These are phyloP conservation scores for Tetratostichococcus sp. DNA, from an alignment of 139 green algal genomes.

Conservation along the genomic window DNA sequence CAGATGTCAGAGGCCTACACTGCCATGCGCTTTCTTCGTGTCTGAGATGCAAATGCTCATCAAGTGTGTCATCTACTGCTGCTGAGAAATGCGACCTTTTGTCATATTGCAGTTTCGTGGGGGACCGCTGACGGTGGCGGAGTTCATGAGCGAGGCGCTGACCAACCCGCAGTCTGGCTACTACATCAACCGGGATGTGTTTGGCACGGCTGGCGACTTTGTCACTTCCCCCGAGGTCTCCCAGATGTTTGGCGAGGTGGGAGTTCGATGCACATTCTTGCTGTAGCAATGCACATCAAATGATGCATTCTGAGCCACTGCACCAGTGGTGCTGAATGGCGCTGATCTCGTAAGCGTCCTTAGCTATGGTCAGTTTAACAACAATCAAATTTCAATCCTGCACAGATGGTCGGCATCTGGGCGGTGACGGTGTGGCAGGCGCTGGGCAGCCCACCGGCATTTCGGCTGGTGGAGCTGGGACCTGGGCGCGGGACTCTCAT, in stretches of 20 bases:
- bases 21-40: background rate
- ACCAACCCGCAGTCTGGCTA: slow-evolving; percentile 78
- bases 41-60: background rate
- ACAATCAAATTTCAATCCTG: no score
- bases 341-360: no score
- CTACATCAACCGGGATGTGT: slow-evolving; percentile 84
- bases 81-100: no score
- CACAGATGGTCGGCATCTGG: slow-evolving; percentile 94
- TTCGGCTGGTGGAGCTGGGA: slow-evolving; percentile 90
- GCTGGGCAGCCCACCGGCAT: slow-evolving; percentile 62
- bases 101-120: slow-evolving; percentile 74
- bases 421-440: slow-evolving; percentile 75
- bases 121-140: slow-evolving; percentile 82
- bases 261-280: background rate
- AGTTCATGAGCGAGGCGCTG: slow-evolving; percentile 80
- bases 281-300: no score
- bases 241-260: slow-evolving; percentile 95
- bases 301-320: no score
- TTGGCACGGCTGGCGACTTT: slow-evolving; percentile 90
- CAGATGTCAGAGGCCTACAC: no score
- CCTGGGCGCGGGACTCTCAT: slow-evolving; percentile 93
- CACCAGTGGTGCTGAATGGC: no score
- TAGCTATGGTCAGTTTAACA: no score
- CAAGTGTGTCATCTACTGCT: background rate
- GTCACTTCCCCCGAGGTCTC: slow-evolving; percentile 94